Evolutionary conservation across 768 basidiomycete genomes (phyloP).

Genomic region (Termitomyces sp.): DNA sequence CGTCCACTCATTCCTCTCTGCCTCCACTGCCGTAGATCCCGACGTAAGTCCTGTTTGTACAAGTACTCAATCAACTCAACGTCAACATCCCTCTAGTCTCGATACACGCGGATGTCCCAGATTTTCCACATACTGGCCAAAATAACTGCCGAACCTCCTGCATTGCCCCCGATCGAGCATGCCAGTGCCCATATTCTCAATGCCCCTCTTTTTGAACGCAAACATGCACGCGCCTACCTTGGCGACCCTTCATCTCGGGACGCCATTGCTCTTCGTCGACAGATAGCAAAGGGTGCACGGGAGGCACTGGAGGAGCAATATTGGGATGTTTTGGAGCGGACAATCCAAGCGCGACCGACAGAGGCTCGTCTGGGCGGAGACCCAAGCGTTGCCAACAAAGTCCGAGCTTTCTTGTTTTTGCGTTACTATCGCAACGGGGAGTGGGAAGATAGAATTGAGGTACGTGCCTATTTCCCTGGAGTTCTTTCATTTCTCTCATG

Average conservation of each 20-base stretch:
- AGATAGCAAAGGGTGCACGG: conserved; percentile 73
- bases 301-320: conserved; percentile 88
- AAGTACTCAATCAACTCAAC: background rate
- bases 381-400: conserved; percentile 84
- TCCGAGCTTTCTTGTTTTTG: conserved; percentile 82
- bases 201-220: conserved; percentile 73
- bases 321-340: conserved; percentile 77
- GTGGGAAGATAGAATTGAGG: conserved; percentile 89
- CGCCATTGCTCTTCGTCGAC: conserved; percentile 56
- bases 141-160: conserved; percentile 73
- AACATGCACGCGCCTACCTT: conserved; percentile 76
- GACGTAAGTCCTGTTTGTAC: conserved; percentile 39
- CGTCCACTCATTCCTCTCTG: conserved; percentile 65
- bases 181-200: conserved; percentile 81
- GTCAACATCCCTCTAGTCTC: conserved; percentile 27
- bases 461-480: conserved; percentile 24
- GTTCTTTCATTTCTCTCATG: background rate
- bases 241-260: conserved; percentile 62
- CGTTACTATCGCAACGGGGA: conserved; percentile 74
- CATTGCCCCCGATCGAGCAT: conserved; percentile 71
- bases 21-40: conserved; percentile 50
- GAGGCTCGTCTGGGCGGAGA: conserved; percentile 90
- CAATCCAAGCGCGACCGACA: conserved; percentile 72
- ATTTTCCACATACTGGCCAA: conserved; percentile 70
- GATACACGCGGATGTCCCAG: conserved; percentile 57